Evolutionary conservation across 768 basidiomycete genomes (phyloP).

Genomic region (Phaeolepiota aurea): DNA sequence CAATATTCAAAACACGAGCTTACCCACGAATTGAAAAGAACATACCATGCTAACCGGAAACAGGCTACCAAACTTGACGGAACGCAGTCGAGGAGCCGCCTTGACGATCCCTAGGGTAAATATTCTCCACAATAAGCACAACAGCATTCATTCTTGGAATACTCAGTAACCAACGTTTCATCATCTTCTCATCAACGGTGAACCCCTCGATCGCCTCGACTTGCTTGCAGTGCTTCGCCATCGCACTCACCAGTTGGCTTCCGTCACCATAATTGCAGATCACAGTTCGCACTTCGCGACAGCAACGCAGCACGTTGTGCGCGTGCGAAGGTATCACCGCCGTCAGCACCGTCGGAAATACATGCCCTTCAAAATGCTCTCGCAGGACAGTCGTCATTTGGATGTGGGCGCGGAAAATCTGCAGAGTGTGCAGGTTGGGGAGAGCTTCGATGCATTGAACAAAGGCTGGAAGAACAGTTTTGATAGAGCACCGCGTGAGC

Average conservation of each 20-base stretch:
- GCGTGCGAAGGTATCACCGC: conserved; percentile 16
- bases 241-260: conserved; percentile 18
- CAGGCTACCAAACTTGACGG: conserved; percentile 10
- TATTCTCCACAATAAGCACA: conserved; percentile 4
- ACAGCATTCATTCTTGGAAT: conserved; percentile 10
- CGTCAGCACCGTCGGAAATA: conserved; percentile 15
- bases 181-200: conserved; percentile 8
- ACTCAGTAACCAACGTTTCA: conserved; percentile 15
- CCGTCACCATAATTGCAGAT: conserved; percentile 15
- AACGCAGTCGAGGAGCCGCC: conserved; percentile 11
- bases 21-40: too few species aligned
- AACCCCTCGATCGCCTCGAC: conserved; percentile 19
- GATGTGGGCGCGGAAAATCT: conserved; percentile 19
- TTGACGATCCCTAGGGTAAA: conserved; percentile 11
- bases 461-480: conserved; percentile 16
- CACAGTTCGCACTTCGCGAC: conserved; percentile 17
- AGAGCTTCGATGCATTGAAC: conserved; percentile 16
- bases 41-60: neutral
- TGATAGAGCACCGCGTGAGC: conserved; percentile 16
- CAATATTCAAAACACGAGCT: too few species aligned
- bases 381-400: conserved; percentile 21
- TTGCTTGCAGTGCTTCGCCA: conserved; percentile 17
- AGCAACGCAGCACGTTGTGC: conserved; percentile 21
- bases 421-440: conserved; percentile 21
- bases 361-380: conserved; percentile 15